Evolutionary conservation across 805 yeast species (phyloP).

Genomic region (Pichia pseudocactophila): DNA sequence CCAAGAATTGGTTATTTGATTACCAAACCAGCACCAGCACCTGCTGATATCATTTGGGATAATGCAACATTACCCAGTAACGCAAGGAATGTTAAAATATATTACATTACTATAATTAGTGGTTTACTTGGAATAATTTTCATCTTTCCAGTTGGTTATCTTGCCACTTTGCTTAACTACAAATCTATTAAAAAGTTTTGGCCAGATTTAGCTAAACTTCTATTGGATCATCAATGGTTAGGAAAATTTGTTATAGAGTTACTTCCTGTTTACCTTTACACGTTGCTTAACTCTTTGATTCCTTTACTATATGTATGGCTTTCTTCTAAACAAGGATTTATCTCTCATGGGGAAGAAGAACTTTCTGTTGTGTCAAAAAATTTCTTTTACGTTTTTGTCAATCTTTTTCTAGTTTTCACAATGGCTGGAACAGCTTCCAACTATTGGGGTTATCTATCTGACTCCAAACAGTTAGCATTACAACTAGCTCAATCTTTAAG

Average conservation of each 20-base stretch:
- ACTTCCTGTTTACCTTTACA: constrained; percentile 84
- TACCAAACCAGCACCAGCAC: constrained; percentile 87
- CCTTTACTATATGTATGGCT: constrained; percentile 84
- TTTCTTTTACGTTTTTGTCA: constrained; percentile 89
- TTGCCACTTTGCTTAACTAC: constrained; percentile 74
- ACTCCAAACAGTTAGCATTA: constrained; percentile 81
- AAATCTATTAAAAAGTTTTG: constrained; percentile 72
- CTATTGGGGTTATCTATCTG: constrained; percentile 72
- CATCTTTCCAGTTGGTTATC: constrained; percentile 73
- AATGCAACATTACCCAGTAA: constrained; percentile 73
- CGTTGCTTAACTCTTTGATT: constrained; percentile 69
- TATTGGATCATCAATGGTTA: constrained; percentile 61
- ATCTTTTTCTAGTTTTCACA: constrained; percentile 87
- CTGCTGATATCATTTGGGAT: constrained; percentile 91
- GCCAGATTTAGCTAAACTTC: constrained; percentile 69
- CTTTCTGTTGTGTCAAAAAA: constrained; percentile 83
- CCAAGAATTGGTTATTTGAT: constrained; percentile 80
- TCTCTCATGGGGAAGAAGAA: constrained; percentile 90
- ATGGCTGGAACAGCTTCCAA: constrained; percentile 86
- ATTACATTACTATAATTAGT: constrained; percentile 56
- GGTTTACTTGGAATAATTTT: constrained; percentile 63
- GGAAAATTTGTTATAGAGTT: constrained; percentile 77
- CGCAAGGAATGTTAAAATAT: constrained; percentile 58
- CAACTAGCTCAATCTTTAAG: constrained; percentile 76
- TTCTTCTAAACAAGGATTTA: constrained; percentile 76